These are phyloP conservation scores for Rhizomucor miehei DNA, from an alignment of 371 early-diverging fungal genomes.

Conservation along the genomic window DNA sequence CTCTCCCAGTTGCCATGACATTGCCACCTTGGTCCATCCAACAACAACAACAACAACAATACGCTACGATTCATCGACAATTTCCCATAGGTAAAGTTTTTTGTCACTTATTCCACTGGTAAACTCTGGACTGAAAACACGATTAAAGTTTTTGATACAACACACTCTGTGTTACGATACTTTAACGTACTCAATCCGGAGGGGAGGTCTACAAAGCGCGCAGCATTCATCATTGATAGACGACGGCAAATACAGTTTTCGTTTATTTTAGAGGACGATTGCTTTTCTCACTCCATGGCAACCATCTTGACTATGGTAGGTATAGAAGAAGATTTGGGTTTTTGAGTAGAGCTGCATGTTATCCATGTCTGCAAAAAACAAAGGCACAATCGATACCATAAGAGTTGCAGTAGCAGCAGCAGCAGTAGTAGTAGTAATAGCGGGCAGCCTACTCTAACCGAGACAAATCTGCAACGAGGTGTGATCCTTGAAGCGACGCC, in stretches of 20 bases:
- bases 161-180: slow-evolving; percentile 24
- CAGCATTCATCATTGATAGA: slow-evolving; percentile 29
- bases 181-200: slow-evolving; percentile 23
- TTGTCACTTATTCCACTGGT: not conserved
- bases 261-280: slow-evolving; percentile 25
- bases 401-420: too few relatives aligned
- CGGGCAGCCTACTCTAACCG: slow-evolving; percentile 4
- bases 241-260: slow-evolving; percentile 27
- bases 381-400: too few relatives aligned
- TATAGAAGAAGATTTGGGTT: not conserved
- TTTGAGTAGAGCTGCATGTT: not conserved
- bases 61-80: slow-evolving; percentile 4
- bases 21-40: not conserved
- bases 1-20: slow-evolving; percentile 16
- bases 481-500: slow-evolving; percentile 32
- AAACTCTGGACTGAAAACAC: too few relatives aligned
- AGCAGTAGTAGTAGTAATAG: too few relatives aligned
- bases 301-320: slow-evolving; percentile 18
- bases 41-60: slow-evolving; percentile 7
- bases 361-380: too few relatives aligned
- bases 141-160: slow-evolving; percentile 24
- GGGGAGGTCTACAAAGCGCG: slow-evolving; percentile 16
- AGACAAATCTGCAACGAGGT: slow-evolving; percentile 37
- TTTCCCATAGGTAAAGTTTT: slow-evolving; percentile 26
- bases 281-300: slow-evolving; percentile 29